Conservation (phyloP, 2,329 filamentous ascomycete genomes). For the Verticillium albo-atrum region DNA sequence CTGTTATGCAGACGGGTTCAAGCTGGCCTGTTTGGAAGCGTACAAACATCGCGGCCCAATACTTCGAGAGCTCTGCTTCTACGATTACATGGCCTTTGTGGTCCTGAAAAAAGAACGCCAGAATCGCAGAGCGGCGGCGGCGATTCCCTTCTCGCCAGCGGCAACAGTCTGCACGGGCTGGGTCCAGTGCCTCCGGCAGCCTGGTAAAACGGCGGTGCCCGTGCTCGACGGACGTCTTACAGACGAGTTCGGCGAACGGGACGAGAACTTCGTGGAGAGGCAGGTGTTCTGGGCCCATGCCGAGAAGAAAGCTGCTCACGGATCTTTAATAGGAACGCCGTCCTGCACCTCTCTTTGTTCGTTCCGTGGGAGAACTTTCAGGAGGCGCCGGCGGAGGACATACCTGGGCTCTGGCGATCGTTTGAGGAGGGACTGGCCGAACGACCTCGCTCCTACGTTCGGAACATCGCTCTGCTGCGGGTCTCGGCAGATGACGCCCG, state of each 20-base stretch:
- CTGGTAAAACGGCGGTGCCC: neutral
- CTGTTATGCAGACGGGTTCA: slow-evolving; percentile 1
- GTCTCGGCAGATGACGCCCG: no score
- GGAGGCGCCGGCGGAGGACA: slow-evolving; percentile 1
- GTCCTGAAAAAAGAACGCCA: neutral
- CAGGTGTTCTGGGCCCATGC: neutral
- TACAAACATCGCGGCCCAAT: slow-evolving; percentile 3
- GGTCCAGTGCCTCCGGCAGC: neutral
- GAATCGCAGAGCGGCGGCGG: no score
- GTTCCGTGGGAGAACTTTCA: slow-evolving; percentile 7
- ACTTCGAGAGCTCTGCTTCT: neutral
- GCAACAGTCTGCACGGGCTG: no score
- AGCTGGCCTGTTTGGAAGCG: slow-evolving; percentile 1
- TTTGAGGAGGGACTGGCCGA: no score
- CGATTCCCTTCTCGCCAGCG: neutral
- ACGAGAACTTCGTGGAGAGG: neutral
- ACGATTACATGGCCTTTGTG: slow-evolving; percentile 6
- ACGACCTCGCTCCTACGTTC: no score
- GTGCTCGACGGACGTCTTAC: slow-evolving; percentile 3
- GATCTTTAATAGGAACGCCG: neutral
- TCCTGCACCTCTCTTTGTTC: slow-evolving; percentile 8
- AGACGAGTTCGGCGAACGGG: neutral
- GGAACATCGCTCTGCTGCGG: no score
- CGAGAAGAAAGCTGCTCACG: no score
- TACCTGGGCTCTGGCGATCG: no score